phyloP scores from a whole-genome alignment of 805 yeast species.

The Barnettozyma pratensis region DNA sequence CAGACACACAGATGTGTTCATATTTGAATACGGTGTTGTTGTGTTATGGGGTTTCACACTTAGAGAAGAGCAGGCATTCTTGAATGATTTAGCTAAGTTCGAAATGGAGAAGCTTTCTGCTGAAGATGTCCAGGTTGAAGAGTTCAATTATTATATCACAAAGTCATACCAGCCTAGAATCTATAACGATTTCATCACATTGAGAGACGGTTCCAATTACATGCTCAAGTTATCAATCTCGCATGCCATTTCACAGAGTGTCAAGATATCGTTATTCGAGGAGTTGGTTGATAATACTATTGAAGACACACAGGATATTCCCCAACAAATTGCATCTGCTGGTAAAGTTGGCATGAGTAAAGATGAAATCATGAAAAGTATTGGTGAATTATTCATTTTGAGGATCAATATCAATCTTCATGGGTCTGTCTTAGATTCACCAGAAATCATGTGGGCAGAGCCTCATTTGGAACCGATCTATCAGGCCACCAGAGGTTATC shows the following conservation, averaged over 20 bases:
- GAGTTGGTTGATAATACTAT: slow-evolving; percentile 95
- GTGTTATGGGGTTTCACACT: slow-evolving; percentile 94
- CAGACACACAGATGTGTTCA: slow-evolving; percentile 69
- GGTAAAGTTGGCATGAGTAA: slow-evolving; percentile 95
- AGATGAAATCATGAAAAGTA: slow-evolving; percentile 93
- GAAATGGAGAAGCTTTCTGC: slow-evolving; percentile 87
- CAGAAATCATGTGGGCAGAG: slow-evolving; percentile 98
- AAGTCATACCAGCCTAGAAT: slow-evolving; percentile 92
- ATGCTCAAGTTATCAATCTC: slow-evolving; percentile 91
- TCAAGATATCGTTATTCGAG: slow-evolving; percentile 90
- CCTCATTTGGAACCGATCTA: slow-evolving; percentile 97
- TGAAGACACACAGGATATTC: slow-evolving; percentile 95
- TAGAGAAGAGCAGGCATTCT: slow-evolving; percentile 75
- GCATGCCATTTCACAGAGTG: slow-evolving; percentile 94
- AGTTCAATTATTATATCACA: slow-evolving; percentile 91
- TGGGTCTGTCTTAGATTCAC: slow-evolving; percentile 89
- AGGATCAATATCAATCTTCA: slow-evolving; percentile 77
- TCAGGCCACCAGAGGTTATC: slow-evolving; percentile 92
- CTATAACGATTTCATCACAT: slow-evolving; percentile 90
- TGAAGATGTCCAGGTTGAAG: slow-evolving; percentile 92
- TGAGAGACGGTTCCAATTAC: slow-evolving; percentile 83
- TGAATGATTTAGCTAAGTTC: slow-evolving; percentile 81
- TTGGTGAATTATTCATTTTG: slow-evolving; percentile 90
- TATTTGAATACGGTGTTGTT: slow-evolving; percentile 96
- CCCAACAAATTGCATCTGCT: slow-evolving; percentile 89